Conservation (phyloP, 257 asterid species). For the Lycium ferocissimum region DNA sequence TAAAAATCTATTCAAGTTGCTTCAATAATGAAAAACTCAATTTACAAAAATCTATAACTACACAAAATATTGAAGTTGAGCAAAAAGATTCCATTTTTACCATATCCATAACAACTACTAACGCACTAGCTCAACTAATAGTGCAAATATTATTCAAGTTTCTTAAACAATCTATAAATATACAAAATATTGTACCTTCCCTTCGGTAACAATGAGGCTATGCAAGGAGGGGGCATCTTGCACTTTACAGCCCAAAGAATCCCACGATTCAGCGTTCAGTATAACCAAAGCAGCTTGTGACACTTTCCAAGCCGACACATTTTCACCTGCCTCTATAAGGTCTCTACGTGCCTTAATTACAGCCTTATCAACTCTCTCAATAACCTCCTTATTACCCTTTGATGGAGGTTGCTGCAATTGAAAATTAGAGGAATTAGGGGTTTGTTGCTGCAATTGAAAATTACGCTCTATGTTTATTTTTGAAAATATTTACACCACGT, state of each 20-base stretch:
- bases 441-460: background rate
- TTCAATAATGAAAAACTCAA: background rate
- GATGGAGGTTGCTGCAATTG: constrained; percentile 22
- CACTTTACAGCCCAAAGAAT: constrained; percentile 76
- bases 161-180: background rate
- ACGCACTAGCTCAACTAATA: too few species aligned
- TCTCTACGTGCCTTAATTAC: constrained; percentile 59
- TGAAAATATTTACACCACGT: too few species aligned
- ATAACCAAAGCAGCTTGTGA: constrained; percentile 71
- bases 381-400: constrained; percentile 36
- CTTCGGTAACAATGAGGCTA: constrained; percentile 61
- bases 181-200: constrained; percentile 57
- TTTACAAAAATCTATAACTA: background rate
- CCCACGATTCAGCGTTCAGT: constrained; percentile 79
- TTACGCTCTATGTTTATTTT: too few species aligned
- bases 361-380: constrained; percentile 64
- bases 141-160: too few species aligned
- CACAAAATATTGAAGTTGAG: too few species aligned
- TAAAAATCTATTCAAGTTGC: too few species aligned
- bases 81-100: too few species aligned
- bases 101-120: too few species aligned
- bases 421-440: background rate
- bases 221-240: constrained; percentile 82
- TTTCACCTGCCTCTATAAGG: constrained; percentile 50
- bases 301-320: constrained; percentile 81